Conservation (phyloP, 768 basidiomycete genomes). For the Hemileccinum rubropunctum region DNA sequence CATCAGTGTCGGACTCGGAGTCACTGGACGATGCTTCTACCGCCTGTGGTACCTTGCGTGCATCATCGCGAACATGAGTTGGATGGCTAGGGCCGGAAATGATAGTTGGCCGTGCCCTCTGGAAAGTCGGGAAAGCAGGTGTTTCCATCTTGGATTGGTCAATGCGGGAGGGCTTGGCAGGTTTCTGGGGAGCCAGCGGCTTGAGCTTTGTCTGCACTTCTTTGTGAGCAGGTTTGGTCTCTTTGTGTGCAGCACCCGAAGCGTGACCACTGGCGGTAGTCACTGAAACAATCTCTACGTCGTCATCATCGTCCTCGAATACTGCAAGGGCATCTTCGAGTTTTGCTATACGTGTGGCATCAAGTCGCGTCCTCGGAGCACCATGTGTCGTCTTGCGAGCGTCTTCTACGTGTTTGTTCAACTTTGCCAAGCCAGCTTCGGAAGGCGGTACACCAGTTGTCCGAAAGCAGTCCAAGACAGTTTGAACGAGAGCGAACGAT, state of each 20-base stretch:
- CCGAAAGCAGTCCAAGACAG: conserved; percentile 74
- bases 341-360: conserved; percentile 52
- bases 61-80: conserved; percentile 13
- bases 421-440: conserved; percentile 55
- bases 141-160: conserved; percentile 36
- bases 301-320: conserved; percentile 64
- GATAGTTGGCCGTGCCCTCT: conserved; percentile 29
- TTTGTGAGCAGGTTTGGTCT: conserved; percentile 16
- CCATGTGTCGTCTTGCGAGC: conserved; percentile 50
- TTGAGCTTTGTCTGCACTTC: conserved; percentile 21
- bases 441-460: conserved; percentile 56
- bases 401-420: conserved; percentile 62
- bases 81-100: conserved; percentile 34
- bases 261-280: conserved; percentile 19
- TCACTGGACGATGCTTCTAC: conserved; percentile 41
- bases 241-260: conserved; percentile 8
- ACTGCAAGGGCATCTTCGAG: conserved; percentile 64
- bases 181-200: conserved; percentile 11
- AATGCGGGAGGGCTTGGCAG: conserved; percentile 16
- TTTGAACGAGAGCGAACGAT: conserved; percentile 78
- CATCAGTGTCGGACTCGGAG: conserved; percentile 46
- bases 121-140: conserved; percentile 43
- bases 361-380: conserved; percentile 50
- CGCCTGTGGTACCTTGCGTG: conserved; percentile 3
- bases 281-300: conserved; percentile 52